Evolutionary conservation across 352 stramenopile species (phyloP).

Genomic region (Globisporangium echinulatum): DNA sequence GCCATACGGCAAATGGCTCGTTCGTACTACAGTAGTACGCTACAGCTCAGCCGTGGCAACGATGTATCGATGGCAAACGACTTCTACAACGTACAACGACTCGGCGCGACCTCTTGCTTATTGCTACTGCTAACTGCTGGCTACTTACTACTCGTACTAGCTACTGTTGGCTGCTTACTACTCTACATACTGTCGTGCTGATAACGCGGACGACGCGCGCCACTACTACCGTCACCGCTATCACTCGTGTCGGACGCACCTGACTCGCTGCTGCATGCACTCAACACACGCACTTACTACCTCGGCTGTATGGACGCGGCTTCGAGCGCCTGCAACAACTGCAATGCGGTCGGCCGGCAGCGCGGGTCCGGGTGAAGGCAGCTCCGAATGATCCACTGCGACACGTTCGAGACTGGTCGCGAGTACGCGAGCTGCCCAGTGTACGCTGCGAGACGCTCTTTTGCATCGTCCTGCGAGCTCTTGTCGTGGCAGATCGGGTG

Average conservation of each 20-base stretch:
- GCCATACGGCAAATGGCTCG: no score
- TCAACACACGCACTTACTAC: background rate
- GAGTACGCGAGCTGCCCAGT: constrained; percentile 28
- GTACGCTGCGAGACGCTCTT: constrained; percentile 18
- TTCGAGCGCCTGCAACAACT: constrained; percentile 54
- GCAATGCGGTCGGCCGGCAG: constrained; percentile 50
- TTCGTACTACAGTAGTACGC: no score
- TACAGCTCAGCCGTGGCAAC: no score
- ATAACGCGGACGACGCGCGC: background rate
- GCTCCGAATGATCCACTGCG: constrained; percentile 59
- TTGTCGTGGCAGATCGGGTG: constrained; percentile 67
- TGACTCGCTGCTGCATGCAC: background rate
- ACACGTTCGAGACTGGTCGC: constrained; percentile 41
- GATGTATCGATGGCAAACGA: no score
- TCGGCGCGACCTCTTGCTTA: no score
- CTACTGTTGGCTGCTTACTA: constrained; percentile 6
- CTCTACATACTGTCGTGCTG: background rate
- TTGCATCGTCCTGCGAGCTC: constrained; percentile 42
- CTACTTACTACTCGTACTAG: constrained; percentile 5
- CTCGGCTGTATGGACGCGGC: constrained; percentile 19
- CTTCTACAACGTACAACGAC: no score
- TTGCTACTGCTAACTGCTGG: background rate
- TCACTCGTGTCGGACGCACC: background rate
- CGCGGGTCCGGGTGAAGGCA: constrained; percentile 61
- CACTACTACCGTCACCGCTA: no score